Conservation (phyloP, 768 basidiomycete species). For the Suillus fuscotomentosus region DNA sequence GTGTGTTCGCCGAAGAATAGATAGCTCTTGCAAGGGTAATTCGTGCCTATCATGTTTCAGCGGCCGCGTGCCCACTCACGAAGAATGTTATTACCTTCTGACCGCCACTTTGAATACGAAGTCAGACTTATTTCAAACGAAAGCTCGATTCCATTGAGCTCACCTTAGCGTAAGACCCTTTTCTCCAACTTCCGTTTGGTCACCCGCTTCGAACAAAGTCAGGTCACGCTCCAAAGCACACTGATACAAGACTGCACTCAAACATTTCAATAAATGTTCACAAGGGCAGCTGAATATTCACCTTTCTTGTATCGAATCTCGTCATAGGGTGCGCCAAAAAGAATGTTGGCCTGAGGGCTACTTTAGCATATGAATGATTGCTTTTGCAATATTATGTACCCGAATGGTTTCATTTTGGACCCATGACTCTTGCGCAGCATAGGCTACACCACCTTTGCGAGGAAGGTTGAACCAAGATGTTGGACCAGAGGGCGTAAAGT, state of each 20-base stretch:
- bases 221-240: slow-evolving; percentile 45
- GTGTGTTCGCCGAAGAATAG: slow-evolving; percentile 56
- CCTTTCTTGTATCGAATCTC: slow-evolving; percentile 41
- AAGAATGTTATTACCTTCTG: slow-evolving; percentile 45
- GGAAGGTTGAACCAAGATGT: slow-evolving; percentile 73
- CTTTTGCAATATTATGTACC: slow-evolving; percentile 26
- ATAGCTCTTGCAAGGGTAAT: slow-evolving; percentile 58
- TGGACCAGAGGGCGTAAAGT: slow-evolving; percentile 48
- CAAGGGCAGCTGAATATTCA: slow-evolving; percentile 12
- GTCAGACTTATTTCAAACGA: neutral
- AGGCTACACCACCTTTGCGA: slow-evolving; percentile 65
- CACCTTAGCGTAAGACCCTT: slow-evolving; percentile 58
- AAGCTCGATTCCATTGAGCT: neutral
- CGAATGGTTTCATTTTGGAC: slow-evolving; percentile 77
- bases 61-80: neutral
- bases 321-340: slow-evolving; percentile 39
- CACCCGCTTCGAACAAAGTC: slow-evolving; percentile 53
- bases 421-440: slow-evolving; percentile 85
- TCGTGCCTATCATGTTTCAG: slow-evolving; percentile 34
- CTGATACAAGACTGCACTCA: slow-evolving; percentile 31
- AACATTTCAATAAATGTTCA: slow-evolving; percentile 2
- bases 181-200: slow-evolving; percentile 70
- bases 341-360: slow-evolving; percentile 43
- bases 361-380: neutral
- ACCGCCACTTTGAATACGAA: slow-evolving; percentile 39